Evolutionary conservation across 257 asterid genomes (phyloP), one percentile per base, ranked within the genome.

Genomic region (Nicotiana tabacum): DNA sequence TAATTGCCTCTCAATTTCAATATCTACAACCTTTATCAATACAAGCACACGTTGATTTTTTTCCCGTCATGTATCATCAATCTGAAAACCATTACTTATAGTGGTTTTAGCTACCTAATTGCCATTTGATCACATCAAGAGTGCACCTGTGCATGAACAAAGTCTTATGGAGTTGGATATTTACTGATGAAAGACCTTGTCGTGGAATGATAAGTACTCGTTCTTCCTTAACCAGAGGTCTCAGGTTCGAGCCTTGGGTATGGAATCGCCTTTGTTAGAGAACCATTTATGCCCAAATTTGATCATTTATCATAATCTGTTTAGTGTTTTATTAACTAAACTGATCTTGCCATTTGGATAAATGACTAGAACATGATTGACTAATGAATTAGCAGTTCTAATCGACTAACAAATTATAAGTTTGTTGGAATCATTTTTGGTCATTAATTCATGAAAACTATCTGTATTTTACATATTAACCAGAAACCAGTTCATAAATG

Each of bases 121-220:
- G 82, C 24, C 85, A 43, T 70, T 43, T 43, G 78, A 70, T 70
- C 78, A 70, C 78, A 2, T 70, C 33, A 70, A 43, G 46, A n/a
- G 35, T 70, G 46, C 0, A 9, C 78, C 5, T 39, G 57, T 39
- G 77, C 9, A 27, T 69, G 78, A 10, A 21, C 57, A 39, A 1
- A 69, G 32, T n/a, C 57, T 37, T 5, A 0, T 39, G 21, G 3
- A 68, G 10, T 37, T 68, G 4, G 55, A 69, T 37, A 69, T 37
- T 37, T 69, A 1, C 77, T 69, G 57, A 39, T n/a, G 78, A 51
- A 39, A 39, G 35, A 70, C 3, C 78, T 43, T 43, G 3, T 43
- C 11, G 11, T 43, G 51, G 51, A 43, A 11, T 1, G 3, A 8
- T 43, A 39, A 39, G 48, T 39, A 39, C 10, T 39, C 0, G 8